Evolutionary conservation across 352 stramenopile genomes (phyloP).

Genomic region (Phytopythium chamaehyphon): DNA sequence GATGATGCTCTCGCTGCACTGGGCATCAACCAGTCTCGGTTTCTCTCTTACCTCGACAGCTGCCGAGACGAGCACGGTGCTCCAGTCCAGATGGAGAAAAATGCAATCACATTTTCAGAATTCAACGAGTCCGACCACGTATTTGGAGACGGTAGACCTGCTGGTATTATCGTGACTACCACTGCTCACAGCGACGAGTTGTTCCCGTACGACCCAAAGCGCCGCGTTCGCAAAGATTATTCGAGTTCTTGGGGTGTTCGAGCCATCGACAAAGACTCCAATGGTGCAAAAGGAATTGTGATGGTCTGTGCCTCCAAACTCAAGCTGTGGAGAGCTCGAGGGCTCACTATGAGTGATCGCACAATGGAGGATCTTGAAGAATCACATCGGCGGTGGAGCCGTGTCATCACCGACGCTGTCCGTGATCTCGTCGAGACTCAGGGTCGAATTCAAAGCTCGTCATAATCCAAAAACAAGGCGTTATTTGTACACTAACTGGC

Average conservation of each 20-base stretch:
- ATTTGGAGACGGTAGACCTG: conserved; percentile 15
- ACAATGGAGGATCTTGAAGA: neutral
- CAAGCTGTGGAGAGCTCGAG: neutral
- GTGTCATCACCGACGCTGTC: neutral
- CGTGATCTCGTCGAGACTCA: neutral
- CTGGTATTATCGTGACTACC: conserved; percentile 30
- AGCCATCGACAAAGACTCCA: neutral
- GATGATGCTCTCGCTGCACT: conserved; percentile 37
- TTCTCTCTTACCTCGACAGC: conserved; percentile 26
- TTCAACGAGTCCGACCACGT: conserved; percentile 17
- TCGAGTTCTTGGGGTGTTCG: conserved; percentile 7
- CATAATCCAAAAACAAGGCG: too few species aligned
- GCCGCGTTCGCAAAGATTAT: conserved; percentile 37
- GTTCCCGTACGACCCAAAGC: conserved; percentile 31
- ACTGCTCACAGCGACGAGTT: conserved; percentile 34
- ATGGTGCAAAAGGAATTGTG: neutral
- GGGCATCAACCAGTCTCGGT: conserved; percentile 40
- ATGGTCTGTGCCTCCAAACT: neutral
- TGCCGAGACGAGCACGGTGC: conserved; percentile 14
- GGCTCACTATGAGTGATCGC: neutral
- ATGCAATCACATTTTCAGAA: conserved; percentile 30
- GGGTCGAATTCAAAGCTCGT: too few species aligned
- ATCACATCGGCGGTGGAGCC: neutral
- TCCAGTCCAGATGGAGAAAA: conserved; percentile 34
- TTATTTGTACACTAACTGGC: conserved; percentile 26